These are phyloP conservation scores for Coprinopsis sp. DNA, from an alignment of 768 basidiomycete species.

Conservation along the genomic window DNA sequence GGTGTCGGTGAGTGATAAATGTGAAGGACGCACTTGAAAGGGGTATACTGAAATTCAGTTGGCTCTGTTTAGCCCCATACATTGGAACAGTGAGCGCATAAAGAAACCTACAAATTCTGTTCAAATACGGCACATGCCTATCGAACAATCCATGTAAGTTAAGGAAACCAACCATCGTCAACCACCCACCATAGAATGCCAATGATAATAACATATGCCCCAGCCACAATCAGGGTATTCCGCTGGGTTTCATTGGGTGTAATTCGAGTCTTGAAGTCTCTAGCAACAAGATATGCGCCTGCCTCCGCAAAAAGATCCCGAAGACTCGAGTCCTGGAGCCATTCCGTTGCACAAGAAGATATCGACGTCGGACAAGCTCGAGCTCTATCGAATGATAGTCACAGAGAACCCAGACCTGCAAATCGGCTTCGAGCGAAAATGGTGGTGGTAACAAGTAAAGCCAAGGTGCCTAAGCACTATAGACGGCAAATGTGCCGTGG, in stretches of 20 bases:
- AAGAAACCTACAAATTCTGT: conserved; percentile 59
- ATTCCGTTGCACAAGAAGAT: conserved; percentile 8
- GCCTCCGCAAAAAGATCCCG: conserved; percentile 11
- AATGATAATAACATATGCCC: conserved; percentile 67
- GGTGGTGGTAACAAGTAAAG: too few species aligned
- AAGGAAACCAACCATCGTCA: background rate
- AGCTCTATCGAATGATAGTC: too few species aligned
- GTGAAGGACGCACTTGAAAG: conserved; percentile 68
- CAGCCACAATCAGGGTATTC: conserved; percentile 77
- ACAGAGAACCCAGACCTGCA: too few species aligned
- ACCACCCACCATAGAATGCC: conserved; percentile 70
- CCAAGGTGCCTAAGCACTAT: too few species aligned
- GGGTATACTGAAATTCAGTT: conserved; percentile 70
- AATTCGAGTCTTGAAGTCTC: conserved; percentile 40
- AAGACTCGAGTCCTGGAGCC: conserved; percentile 12
- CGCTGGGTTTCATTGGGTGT: conserved; percentile 70
- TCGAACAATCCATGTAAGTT: background rate
- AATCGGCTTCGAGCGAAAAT: too few species aligned
- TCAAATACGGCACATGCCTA: conserved; percentile 78
- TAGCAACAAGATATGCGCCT: conserved; percentile 22
- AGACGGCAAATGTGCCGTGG: too few species aligned
- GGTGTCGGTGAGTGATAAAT: background rate
- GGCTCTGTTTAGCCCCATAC: too few species aligned
- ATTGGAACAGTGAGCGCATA: too few species aligned
- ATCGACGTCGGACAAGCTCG: too few species aligned